Percentiles rank a stretch among this genome's conserved stretches.
Evolutionary conservation across 305 asterid genomes (phyloP).

Genomic region (Solanum hybrid): DNA sequence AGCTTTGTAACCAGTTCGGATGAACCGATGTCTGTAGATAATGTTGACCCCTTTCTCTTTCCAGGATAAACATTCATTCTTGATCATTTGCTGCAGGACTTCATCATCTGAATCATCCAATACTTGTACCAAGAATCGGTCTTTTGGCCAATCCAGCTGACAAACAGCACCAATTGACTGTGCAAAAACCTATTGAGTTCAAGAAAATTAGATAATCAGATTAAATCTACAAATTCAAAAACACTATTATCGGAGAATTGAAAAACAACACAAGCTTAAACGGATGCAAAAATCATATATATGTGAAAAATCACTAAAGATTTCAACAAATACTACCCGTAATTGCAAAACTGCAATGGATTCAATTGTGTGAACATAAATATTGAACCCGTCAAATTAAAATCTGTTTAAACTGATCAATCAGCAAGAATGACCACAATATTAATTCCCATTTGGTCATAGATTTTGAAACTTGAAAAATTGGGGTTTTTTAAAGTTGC

Average conservation of each 20-base stretch:
- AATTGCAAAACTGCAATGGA: not conserved
- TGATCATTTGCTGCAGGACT: constrained; percentile 52
- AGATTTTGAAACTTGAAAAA: not conserved
- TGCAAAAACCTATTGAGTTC: constrained; percentile 54
- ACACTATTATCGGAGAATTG: not conserved
- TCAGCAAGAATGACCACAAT: not conserved
- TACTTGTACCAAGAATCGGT: constrained; percentile 69
- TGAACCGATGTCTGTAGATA: constrained; percentile 74
- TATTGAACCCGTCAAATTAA: not conserved
- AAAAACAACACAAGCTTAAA: not conserved
- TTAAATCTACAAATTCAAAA: not conserved
- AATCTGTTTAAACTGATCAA: not conserved
- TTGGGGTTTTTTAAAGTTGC: not conserved
- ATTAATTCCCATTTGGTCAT: not conserved
- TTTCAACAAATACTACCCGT: not conserved
- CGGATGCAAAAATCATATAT: not conserved
- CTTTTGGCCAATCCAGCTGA: constrained; percentile 91
- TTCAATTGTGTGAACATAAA: not conserved
- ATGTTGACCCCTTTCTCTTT: constrained; percentile 83
- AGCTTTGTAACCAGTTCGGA: constrained; percentile 89
- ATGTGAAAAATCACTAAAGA: not conserved
- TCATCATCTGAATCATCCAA: constrained; percentile 93
- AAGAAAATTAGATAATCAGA: not conserved
- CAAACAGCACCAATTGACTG: constrained; percentile 84
- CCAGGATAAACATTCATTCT: constrained; percentile 65